Percentiles rank a stretch among this genome's conserved stretches.
phyloP scores from a whole-genome alignment of 2,329 filamentous ascomycete genomes.

The Fusarium scirpi region DNA sequence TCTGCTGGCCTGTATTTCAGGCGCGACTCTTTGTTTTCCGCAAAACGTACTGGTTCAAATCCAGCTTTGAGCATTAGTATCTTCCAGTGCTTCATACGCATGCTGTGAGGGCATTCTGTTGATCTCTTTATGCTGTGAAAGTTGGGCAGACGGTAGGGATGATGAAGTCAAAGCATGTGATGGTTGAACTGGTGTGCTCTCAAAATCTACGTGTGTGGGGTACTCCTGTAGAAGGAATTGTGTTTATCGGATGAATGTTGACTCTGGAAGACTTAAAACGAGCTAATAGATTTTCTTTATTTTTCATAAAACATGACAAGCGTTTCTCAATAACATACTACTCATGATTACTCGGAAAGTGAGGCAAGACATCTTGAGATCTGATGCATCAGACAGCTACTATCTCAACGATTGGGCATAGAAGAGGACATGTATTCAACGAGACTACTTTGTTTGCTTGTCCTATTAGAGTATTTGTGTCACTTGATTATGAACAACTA shows the following conservation, averaged over 20 bases:
- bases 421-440: not conserved
- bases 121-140: not conserved
- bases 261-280: slow-evolving; percentile 42
- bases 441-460: not conserved
- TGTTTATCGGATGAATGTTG: slow-evolving; percentile 34
- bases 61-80: not conserved
- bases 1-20: slow-evolving; percentile 9
- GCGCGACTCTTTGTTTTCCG: slow-evolving; percentile 4
- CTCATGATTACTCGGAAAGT: not conserved
- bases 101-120: not conserved
- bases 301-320: not conserved
- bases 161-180: slow-evolving; percentile 12
- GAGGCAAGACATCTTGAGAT: no score
- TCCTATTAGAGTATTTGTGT: not conserved
- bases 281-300: slow-evolving; percentile 46
- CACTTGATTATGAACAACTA: not conserved
- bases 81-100: not conserved
- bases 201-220: slow-evolving; percentile 16
- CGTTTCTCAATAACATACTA: not conserved
- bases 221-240: slow-evolving; percentile 13
- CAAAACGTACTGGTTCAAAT: slow-evolving; percentile 9
- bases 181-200: slow-evolving; percentile 8
- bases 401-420: not conserved
- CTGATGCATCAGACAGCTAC: not conserved
- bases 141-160: not conserved